A percentile compares a stretch with the other conserved stretches of the same genome.
Evolutionary conservation across 2,329 filamentous ascomycete genomes (phyloP).

Genomic region (Arthroderma uncinatum): DNA sequence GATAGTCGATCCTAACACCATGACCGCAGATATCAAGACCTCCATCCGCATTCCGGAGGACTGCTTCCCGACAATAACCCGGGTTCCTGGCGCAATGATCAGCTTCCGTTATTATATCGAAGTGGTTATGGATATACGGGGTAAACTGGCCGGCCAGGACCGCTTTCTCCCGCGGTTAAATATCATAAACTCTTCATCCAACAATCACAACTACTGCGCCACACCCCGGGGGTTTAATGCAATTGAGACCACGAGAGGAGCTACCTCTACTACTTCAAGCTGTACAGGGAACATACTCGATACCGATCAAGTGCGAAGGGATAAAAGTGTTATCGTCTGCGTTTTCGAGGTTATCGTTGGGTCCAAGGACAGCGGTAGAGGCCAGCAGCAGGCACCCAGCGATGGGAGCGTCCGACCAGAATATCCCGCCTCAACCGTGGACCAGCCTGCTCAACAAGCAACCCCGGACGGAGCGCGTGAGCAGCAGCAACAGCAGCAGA

Average conservation of each 20-base stretch:
- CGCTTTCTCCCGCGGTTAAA: constrained; percentile 48
- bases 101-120: constrained; percentile 91
- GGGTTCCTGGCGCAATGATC: constrained; percentile 86
- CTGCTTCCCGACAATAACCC: constrained; percentile 79
- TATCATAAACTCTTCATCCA: constrained; percentile 38
- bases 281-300: constrained; percentile 61
- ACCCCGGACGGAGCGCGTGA: constrained; percentile 4
- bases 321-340: constrained; percentile 84
- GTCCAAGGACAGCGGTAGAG: constrained; percentile 61
- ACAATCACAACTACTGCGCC: constrained; percentile 35
- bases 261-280: constrained; percentile 29
- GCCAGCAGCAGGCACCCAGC: constrained; percentile 32
- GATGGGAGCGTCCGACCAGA: constrained; percentile 14
- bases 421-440: constrained; percentile 23
- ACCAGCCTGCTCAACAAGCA: constrained; percentile 11
- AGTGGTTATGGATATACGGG: constrained; percentile 82
- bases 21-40: constrained; percentile 69
- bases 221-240: constrained; percentile 24
- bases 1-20: constrained; percentile 68
- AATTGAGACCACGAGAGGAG: constrained; percentile 22
- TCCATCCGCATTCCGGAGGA: constrained; percentile 81
- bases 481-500: constrained; percentile 3
- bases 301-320: constrained; percentile 71
- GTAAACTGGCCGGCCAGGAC: constrained; percentile 67
- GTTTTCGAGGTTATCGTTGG: constrained; percentile 80